Conservation (phyloP, 352 stramenopile species). For the Phytophthora sp. region DNA sequence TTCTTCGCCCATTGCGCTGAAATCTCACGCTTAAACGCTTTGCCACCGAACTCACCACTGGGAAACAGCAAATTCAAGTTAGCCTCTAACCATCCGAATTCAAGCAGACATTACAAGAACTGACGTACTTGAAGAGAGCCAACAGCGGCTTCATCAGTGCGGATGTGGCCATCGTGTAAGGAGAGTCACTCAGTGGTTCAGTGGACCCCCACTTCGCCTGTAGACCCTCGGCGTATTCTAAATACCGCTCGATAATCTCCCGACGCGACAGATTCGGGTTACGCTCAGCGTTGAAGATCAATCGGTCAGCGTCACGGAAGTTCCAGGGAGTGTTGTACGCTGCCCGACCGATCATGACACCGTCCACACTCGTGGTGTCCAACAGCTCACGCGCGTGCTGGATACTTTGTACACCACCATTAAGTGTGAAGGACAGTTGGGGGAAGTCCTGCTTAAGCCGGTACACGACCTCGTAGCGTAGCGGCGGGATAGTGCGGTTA, state of each 20-base stretch:
- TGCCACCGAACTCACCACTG: conserved; percentile 78
- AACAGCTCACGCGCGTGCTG: conserved; percentile 91
- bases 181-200: conserved; percentile 46
- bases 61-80: conserved; percentile 5
- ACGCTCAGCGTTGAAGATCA: conserved; percentile 74
- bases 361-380: conserved; percentile 74
- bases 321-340: conserved; percentile 92
- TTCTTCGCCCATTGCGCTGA: conserved; percentile 72
- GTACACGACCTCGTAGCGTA: conserved; percentile 96
- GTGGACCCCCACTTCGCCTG: conserved; percentile 73
- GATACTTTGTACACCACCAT: conserved; percentile 96
- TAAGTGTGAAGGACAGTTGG: conserved; percentile 97
- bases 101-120: neutral
- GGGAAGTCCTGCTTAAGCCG: conserved; percentile 96
- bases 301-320: conserved; percentile 83
- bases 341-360: conserved; percentile 91
- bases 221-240: conserved; percentile 86
- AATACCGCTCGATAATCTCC: conserved; percentile 84
- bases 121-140: conserved; percentile 74
- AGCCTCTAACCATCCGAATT: conserved; percentile 1
- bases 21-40: conserved; percentile 84
- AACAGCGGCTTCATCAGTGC: conserved; percentile 82
- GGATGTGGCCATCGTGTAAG: conserved; percentile 83
- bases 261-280: conserved; percentile 88
- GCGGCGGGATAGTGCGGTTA: conserved; percentile 97